phyloP scores from a whole-genome alignment of 2,329 filamentous ascomycete species.

The Aspergillus alliaceus region DNA sequence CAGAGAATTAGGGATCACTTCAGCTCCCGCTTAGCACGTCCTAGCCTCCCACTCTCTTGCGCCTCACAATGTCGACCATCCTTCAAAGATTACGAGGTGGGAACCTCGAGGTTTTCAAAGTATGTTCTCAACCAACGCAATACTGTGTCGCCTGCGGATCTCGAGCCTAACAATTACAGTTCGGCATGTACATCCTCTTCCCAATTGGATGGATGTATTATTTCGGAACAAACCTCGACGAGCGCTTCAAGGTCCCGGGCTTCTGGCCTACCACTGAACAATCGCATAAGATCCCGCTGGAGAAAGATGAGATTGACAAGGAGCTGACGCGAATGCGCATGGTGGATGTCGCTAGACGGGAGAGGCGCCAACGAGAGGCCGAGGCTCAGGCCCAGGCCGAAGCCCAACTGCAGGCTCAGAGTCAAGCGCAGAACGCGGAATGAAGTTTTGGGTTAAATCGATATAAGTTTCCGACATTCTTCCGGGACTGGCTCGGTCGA shows the following conservation, averaged over 20 bases:
- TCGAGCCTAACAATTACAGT: conserved; percentile 54
- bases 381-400: conserved; percentile 22
- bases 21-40: neutral
- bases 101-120: conserved; percentile 95
- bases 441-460: conserved; percentile 2
- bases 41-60: neutral
- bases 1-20: no score
- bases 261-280: conserved; percentile 81
- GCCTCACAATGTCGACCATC: conserved; percentile 38
- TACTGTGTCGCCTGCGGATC: neutral
- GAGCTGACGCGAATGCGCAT: conserved; percentile 70
- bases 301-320: conserved; percentile 64
- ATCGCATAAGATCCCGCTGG: conserved; percentile 54
- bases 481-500: neutral
- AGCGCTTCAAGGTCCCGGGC: conserved; percentile 79
- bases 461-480: neutral
- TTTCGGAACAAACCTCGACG: conserved; percentile 96
- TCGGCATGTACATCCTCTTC: conserved; percentile 98
- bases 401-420: conserved; percentile 12
- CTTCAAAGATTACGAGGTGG: conserved; percentile 69
- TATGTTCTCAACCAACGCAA: conserved; percentile 39
- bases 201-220: conserved; percentile 99
- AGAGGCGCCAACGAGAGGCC: conserved; percentile 44
- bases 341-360: conserved; percentile 52
- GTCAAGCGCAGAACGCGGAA: conserved; percentile 13